These are phyloP conservation scores for Phytopythium cucurbitacearum DNA, from an alignment of 352 stramenopile genomes.

Conservation along the genomic window DNA sequence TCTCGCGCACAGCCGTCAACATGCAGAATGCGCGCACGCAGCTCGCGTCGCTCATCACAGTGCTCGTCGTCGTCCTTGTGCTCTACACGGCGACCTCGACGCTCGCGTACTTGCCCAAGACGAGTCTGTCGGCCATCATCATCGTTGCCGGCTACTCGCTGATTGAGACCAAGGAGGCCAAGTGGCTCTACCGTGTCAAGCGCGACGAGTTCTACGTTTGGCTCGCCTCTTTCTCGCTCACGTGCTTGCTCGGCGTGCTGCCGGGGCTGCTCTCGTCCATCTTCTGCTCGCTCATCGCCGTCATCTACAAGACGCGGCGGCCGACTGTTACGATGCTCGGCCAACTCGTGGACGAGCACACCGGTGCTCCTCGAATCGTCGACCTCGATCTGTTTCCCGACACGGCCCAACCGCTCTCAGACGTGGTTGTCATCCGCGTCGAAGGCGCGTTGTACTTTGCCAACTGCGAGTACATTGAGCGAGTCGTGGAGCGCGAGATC, in stretches of 20 bases:
- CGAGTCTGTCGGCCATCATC: conserved; percentile 84
- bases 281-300: conserved; percentile 45
- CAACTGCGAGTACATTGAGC: conserved; percentile 59
- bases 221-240: conserved; percentile 53
- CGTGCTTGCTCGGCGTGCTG: conserved; percentile 41
- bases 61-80: conserved; percentile 75
- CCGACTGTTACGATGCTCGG: conserved; percentile 43
- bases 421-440: conserved; percentile 46
- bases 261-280: conserved; percentile 44
- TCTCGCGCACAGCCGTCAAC: conserved; percentile 89
- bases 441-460: conserved; percentile 59
- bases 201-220: conserved; percentile 63
- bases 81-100: conserved; percentile 79
- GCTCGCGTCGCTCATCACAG: conserved; percentile 79
- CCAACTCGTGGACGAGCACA: conserved; percentile 22
- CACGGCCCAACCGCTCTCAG: conserved; percentile 25
- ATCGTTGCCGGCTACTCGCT: conserved; percentile 87
- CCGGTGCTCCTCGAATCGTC: conserved; percentile 23
- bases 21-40: conserved; percentile 84
- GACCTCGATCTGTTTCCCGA: conserved; percentile 42
- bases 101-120: conserved; percentile 84
- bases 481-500: conserved; percentile 44
- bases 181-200: conserved; percentile 71
- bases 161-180: conserved; percentile 82
- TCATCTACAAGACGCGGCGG: conserved; percentile 57